These are phyloP conservation scores for Przewalskia tangutica DNA, from an alignment of 257 asterid species.

Conservation along the genomic window DNA sequence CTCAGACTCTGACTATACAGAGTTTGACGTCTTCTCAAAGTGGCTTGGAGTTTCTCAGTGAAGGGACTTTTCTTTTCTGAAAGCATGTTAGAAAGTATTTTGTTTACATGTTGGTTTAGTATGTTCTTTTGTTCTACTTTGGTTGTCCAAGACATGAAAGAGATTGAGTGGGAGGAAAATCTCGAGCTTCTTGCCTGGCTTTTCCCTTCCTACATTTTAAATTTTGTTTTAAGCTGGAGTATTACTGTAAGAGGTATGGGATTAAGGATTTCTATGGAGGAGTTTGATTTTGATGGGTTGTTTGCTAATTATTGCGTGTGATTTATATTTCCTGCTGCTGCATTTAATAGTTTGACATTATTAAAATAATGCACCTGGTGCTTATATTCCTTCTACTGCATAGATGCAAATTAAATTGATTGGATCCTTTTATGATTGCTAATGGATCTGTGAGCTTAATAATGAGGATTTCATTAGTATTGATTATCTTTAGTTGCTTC, in stretches of 20 bases:
- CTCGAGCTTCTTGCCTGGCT: background rate
- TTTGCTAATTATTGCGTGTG: background rate
- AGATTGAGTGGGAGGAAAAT: background rate
- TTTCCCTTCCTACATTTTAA: slow-evolving; percentile 5
- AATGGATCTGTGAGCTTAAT: background rate
- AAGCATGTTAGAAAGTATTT: background rate
- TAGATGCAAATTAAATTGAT: background rate
- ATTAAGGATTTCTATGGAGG: background rate
- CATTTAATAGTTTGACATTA: background rate
- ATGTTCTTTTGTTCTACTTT: background rate
- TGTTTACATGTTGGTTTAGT: background rate
- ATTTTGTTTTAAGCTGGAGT: background rate
- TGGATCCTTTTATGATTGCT: background rate
- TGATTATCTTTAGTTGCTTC: background rate
- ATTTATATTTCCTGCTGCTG: background rate
- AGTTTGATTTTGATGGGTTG: background rate
- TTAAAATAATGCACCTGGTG: background rate
- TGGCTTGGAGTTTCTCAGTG: slow-evolving; percentile 82
- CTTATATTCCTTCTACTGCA: background rate
- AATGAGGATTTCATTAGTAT: background rate
- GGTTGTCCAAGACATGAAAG: background rate
- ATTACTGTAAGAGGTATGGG: background rate
- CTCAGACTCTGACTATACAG: slow-evolving; percentile 72
- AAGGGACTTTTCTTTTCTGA: slow-evolving; percentile 2
- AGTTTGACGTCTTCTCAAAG: slow-evolving; percentile 75